Conservation (phyloP, 805 yeast species). For the Wickerhamomyces chaumierensis region DNA sequence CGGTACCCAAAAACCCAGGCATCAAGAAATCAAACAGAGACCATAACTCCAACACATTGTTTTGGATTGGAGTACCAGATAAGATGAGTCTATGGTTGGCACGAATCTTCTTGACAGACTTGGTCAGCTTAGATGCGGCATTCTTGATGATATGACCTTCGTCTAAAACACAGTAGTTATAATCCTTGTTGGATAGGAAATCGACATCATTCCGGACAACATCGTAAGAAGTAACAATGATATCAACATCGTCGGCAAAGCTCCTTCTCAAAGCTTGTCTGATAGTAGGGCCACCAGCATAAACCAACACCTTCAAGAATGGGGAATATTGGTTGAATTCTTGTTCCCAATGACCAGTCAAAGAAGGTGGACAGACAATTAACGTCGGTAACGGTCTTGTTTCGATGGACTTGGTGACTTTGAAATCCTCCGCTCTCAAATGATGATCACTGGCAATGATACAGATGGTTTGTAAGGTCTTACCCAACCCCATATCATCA, state of each 20-base stretch:
- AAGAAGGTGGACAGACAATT: constrained; percentile 91
- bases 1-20: constrained; percentile 98
- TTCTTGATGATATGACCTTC: constrained; percentile 98
- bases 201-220: constrained; percentile 88
- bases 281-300: constrained; percentile 84
- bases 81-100: constrained; percentile 87
- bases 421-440: constrained; percentile 60
- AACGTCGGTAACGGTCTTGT: constrained; percentile 71
- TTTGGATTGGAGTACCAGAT: constrained; percentile 97
- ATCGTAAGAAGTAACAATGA: constrained; percentile 91
- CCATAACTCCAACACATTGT: constrained; percentile 94
- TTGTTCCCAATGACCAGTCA: constrained; percentile 98
- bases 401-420: constrained; percentile 48
- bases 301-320: constrained; percentile 67
- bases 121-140: constrained; percentile 76
- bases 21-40: constrained; percentile 92
- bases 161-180: constrained; percentile 90
- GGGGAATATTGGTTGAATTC: constrained; percentile 88
- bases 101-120: constrained; percentile 68
- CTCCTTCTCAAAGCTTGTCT: constrained; percentile 45
- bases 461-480: constrained; percentile 93
- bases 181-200: constrained; percentile 45
- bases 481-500: constrained; percentile 99
- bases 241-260: constrained; percentile 47
- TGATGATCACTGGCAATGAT: constrained; percentile 95